phyloP scores from a whole-genome alignment of 257 asterid genomes.

The Jaltomata sinuosa region DNA sequence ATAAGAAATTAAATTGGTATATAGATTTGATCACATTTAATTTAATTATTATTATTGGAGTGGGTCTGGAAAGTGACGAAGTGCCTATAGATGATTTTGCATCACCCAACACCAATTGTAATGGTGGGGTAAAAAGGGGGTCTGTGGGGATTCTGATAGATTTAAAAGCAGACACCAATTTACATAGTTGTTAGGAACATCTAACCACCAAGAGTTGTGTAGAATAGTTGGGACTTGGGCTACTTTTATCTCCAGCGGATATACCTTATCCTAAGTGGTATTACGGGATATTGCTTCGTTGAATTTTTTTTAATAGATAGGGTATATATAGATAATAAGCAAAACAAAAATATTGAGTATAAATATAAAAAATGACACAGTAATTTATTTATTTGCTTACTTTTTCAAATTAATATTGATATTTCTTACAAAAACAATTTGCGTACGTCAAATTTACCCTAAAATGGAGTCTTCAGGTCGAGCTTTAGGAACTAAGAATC shows the following conservation, averaged over 20 bases:
- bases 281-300: neutral
- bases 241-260: neutral
- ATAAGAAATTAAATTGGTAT: neutral
- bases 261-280: neutral
- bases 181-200: neutral
- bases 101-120: neutral
- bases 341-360: too few species aligned
- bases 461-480: neutral
- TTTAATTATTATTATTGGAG: neutral
- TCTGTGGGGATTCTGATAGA: neutral
- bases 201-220: neutral
- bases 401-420: too few species aligned
- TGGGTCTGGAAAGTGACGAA: neutral
- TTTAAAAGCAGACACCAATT: neutral
- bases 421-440: too few species aligned
- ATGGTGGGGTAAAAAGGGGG: neutral
- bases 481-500: neutral
- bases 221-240: neutral
- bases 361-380: too few species aligned
- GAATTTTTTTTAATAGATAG: too few species aligned
- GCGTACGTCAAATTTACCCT: neutral
- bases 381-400: too few species aligned
- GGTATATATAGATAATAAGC: too few species aligned
- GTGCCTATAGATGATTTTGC: neutral
- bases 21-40: neutral